phyloP scores from a whole-genome alignment of 441 rosid genomes.

The Pelargonium australe region DNA sequence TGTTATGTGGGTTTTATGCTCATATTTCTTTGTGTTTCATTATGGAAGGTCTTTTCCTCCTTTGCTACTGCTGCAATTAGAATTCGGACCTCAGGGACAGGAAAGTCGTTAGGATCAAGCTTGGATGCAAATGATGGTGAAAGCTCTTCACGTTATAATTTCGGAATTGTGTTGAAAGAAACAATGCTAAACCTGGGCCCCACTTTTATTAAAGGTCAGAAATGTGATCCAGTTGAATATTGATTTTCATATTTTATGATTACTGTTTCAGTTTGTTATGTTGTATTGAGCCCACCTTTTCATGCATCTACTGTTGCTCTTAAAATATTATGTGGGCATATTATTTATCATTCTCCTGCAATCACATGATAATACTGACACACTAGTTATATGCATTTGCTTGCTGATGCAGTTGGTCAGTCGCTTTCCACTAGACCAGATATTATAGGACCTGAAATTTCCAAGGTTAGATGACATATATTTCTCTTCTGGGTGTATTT shows the following conservation, averaged over 20 bases:
- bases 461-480: conserved; percentile 58
- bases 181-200: conserved; percentile 84
- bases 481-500: conserved; percentile 9
- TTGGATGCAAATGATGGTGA: conserved; percentile 33
- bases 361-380: conserved; percentile 28
- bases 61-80: conserved; percentile 62
- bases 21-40: conserved; percentile 15
- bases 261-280: conserved; percentile 11
- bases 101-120: conserved; percentile 26
- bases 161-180: conserved; percentile 79
- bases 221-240: conserved; percentile 17
- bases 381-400: conserved; percentile 40
- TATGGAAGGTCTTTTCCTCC: conserved; percentile 59
- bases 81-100: conserved; percentile 49
- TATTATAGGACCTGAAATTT: conserved; percentile 75
- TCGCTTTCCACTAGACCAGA: conserved; percentile 96
- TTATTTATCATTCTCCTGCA: conserved; percentile 29
- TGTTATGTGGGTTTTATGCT: background rate
- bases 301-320: conserved; percentile 22
- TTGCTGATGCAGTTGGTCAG: conserved; percentile 84
- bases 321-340: conserved; percentile 27
- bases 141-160: conserved; percentile 46
- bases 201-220: conserved; percentile 88
- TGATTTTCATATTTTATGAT: conserved; percentile 9
- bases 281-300: conserved; percentile 7